Evolutionary conservation across 1,284 basidiomycete species (phyloP).

Genomic region (Microbotryum intermedium): DNA sequence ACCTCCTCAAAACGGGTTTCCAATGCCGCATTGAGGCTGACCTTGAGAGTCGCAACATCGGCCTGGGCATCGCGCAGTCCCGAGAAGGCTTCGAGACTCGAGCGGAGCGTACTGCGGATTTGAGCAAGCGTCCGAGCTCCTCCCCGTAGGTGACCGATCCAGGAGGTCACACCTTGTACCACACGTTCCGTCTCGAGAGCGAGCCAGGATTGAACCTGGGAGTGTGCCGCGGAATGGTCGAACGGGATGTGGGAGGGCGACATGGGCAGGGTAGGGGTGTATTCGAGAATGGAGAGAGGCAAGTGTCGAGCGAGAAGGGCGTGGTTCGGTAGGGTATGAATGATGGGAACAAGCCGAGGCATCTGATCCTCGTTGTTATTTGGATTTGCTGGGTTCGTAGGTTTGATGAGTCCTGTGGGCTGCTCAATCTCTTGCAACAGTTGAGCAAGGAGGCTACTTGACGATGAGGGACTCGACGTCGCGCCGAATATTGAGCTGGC

Average conservation of each 20-base stretch:
- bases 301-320: conserved; percentile 29
- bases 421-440: conserved; percentile 14
- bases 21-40: conserved; percentile 8
- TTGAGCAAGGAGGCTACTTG: conserved; percentile 12
- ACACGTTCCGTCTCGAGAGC: neutral
- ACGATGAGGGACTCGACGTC: neutral
- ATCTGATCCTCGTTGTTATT: neutral
- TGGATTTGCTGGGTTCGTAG: neutral
- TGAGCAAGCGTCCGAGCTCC: conserved; percentile 10
- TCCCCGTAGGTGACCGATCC: conserved; percentile 11
- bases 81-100: neutral
- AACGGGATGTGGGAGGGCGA: neutral
- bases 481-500: conserved; percentile 15
- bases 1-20: conserved; percentile 12
- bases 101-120: conserved; percentile 3
- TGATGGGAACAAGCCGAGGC: conserved; percentile 8
- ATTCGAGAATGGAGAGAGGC: conserved; percentile 23
- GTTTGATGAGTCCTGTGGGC: neutral
- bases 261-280: conserved; percentile 19
- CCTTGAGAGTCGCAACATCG: neutral
- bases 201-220: conserved; percentile 9
- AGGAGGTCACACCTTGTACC: conserved; percentile 7
- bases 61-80: neutral
- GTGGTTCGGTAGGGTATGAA: conserved; percentile 28
- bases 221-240: neutral